Base-by-base conservation (phyloP, 352 stramenopile species). In the Globisporangium uncinulatum region DNA sequence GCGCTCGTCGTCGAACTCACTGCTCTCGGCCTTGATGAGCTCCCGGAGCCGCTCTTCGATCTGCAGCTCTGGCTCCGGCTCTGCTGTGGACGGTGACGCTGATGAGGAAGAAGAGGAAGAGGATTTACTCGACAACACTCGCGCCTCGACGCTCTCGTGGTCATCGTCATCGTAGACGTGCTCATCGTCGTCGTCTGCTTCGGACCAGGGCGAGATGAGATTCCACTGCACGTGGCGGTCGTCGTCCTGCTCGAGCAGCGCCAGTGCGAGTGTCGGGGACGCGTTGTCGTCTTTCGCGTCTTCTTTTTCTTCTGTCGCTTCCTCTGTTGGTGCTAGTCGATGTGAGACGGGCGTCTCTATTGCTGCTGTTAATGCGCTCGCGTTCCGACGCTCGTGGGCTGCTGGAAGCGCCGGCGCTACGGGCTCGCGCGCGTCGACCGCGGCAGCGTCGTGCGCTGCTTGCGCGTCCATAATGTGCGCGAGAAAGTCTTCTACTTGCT, bases 201-300 rank as follows among this genome's bases (percentile, higher is more conserved):
- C 65, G 9, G 72, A 86, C 56, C 66, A 83, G 13, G 79, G 79
- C 31, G 79, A 89, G 32, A 89, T 73, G 47, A 89, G 63, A 44
- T 57, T 64, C 70, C 67, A 83, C 42, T 71, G 66, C 36, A 67
- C 34, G 0, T 21, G 36, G 36, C 8, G 43, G 19, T 39, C 44
- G 7, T 36, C 36, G 39, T 29, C 24, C 24, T 19, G 29, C 13
- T 59, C 51, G 7, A 57, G 13, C 21, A 63, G 31, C 14, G 31
- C 29, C 0, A 64, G 24, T 4, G 37, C 9, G 1, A 55, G 51
- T 15, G 51, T 31, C 9, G 49, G 41, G 7, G 41, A 31, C 9
- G 14, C n/a, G n/a, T n/a, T n/a, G n/a, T n/a, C n/a, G 17, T 13
- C 42, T 24, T 29, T 14, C 29, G 4, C 24, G 6, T 39, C 17